Conservation (phyloP, 257 asterid species). For the Thymus quinquecostatus region DNA sequence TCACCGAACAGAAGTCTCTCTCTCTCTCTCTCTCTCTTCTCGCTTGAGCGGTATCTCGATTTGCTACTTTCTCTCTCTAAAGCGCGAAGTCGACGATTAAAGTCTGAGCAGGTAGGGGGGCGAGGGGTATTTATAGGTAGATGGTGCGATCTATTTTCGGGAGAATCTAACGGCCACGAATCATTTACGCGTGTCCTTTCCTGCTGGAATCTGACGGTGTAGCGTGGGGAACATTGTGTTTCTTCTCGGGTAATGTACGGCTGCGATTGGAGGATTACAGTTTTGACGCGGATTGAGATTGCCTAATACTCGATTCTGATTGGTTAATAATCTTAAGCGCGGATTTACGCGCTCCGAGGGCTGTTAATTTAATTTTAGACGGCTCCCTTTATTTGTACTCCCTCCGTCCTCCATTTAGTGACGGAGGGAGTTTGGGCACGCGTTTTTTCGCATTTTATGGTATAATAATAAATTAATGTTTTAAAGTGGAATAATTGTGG, state of each 20-base stretch:
- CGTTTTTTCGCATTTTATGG: too few relatives aligned
- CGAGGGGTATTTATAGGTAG: constrained; percentile 42
- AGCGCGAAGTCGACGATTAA: constrained; percentile 25
- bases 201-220: constrained; percentile 52
- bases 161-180: constrained; percentile 54
- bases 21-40: not conserved
- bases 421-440: too few relatives aligned
- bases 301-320: constrained; percentile 27
- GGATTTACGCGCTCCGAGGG: not conserved
- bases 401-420: too few relatives aligned
- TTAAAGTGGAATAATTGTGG: too few relatives aligned
- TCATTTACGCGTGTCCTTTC: constrained; percentile 35
- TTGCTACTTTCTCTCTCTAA: not conserved
- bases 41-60: not conserved
- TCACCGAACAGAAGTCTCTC: not conserved
- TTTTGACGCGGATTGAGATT: constrained; percentile 47
- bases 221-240: constrained; percentile 50
- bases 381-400: too few relatives aligned
- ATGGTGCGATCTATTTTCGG: constrained; percentile 11
- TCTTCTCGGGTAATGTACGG: constrained; percentile 52
- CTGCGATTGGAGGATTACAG: constrained; percentile 35
- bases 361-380: not conserved
- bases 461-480: too few relatives aligned
- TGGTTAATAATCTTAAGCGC: constrained; percentile 34
- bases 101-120: not conserved